Evolutionary conservation across 257 asterid genomes (phyloP).

Genomic region (Catharanthus roseus): DNA sequence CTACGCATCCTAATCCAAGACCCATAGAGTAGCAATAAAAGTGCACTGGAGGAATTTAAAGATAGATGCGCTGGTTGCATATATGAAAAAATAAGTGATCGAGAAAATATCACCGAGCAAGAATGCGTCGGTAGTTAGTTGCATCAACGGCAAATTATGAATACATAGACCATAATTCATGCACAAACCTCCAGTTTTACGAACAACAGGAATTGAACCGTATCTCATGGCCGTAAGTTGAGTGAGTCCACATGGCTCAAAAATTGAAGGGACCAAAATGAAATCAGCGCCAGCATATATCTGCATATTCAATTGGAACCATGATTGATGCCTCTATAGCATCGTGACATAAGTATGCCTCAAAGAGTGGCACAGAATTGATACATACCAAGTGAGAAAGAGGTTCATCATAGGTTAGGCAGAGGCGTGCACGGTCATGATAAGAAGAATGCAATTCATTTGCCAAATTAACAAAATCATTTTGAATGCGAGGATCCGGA

Average conservation of each 20-base stretch:
- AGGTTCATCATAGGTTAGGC: constrained; percentile 93
- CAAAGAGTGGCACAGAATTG: constrained; percentile 4
- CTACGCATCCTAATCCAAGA: neutral
- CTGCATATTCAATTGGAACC: constrained; percentile 39
- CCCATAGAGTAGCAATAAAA: neutral
- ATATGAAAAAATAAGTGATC: neutral
- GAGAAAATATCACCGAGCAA: neutral
- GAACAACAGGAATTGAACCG: constrained; percentile 92
- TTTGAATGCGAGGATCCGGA: constrained; percentile 92
- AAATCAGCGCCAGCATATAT: constrained; percentile 98
- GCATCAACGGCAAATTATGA: neutral
- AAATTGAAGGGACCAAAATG: constrained; percentile 89
- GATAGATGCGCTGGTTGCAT: no score
- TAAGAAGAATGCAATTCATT: constrained; percentile 74
- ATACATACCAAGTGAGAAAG: constrained; percentile 89
- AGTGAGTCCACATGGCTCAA: constrained; percentile 99
- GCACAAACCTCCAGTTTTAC: constrained; percentile 88
- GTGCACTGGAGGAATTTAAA: neutral
- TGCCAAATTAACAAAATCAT: constrained; percentile 80
- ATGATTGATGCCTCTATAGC: neutral
- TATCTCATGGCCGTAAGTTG: constrained; percentile 99
- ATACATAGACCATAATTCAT: neutral
- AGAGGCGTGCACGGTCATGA: constrained; percentile 73
- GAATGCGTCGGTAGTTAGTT: neutral
- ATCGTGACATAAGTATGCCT: constrained; percentile 1